Percentiles rank a stretch among this genome's conserved stretches.
These are phyloP conservation scores for Phaeolepiota aurea DNA, from an alignment of 768 basidiomycete genomes.

Conservation along the genomic window DNA sequence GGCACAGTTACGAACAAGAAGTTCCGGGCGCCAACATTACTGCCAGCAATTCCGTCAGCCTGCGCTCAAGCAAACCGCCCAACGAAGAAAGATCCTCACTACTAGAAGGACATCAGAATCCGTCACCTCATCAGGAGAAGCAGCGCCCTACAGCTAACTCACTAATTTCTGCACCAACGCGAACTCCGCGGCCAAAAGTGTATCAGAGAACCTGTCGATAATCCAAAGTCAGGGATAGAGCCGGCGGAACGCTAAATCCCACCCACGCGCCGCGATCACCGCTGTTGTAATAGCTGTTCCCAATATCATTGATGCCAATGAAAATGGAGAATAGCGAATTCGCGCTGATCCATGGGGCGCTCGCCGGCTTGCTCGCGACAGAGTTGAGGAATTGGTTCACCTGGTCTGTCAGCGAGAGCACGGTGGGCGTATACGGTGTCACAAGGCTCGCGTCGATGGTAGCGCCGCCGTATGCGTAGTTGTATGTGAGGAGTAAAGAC, in stretches of 20 bases:
- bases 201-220: constrained; percentile 39
- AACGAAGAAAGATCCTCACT: constrained; percentile 12
- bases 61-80: constrained; percentile 3
- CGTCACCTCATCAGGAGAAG: not conserved
- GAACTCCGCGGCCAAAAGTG: constrained; percentile 41
- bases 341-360: constrained; percentile 44
- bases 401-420: constrained; percentile 51
- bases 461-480: constrained; percentile 61
- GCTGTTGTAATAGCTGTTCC: constrained; percentile 37
- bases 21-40: constrained; percentile 45
- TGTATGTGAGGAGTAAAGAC: constrained; percentile 48
- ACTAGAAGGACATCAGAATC: constrained; percentile 17
- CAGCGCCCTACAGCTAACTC: constrained; percentile 12
- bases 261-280: constrained; percentile 44
- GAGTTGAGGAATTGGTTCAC: constrained; percentile 47
- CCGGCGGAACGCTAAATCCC: no score
- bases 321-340: constrained; percentile 60
- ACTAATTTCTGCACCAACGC: constrained; percentile 41
- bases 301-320: constrained; percentile 69
- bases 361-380: constrained; percentile 37
- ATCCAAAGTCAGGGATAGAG: no score
- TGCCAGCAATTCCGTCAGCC: constrained; percentile 8
- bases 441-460: constrained; percentile 56
- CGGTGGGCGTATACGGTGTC: constrained; percentile 38
- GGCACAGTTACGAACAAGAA: constrained; percentile 42